These are phyloP conservation scores for Pavlovales sp. DNA, from an alignment of 208 protist genomes.

Conservation along the genomic window DNA sequence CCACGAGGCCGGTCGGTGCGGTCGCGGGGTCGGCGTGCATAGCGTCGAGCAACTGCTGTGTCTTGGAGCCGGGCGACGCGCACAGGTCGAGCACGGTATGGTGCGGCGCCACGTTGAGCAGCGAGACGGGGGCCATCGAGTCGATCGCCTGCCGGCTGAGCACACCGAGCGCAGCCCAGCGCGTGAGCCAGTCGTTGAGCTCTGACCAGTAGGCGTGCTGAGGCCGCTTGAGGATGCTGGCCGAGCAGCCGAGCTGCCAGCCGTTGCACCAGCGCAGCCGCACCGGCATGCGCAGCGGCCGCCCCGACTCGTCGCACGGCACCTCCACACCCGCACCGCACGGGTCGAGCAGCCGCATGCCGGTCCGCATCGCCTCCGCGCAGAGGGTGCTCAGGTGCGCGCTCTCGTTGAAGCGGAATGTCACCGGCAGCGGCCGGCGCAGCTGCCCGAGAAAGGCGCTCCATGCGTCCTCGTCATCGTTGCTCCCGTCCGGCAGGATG, in stretches of 20 bases:
- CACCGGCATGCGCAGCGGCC: not conserved
- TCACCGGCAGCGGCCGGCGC: slow-evolving; percentile 17
- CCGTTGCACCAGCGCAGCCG: slow-evolving; percentile 26
- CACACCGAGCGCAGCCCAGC: slow-evolving; percentile 22
- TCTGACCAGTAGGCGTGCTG: not conserved
- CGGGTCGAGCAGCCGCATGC: not conserved
- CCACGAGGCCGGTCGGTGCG: not conserved
- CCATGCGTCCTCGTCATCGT: not conserved
- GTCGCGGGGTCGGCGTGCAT: not conserved
- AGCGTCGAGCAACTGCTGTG: slow-evolving; percentile 33
- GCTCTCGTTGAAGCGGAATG: not conserved
- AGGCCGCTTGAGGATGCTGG: not conserved
- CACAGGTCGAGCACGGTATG: slow-evolving; percentile 56
- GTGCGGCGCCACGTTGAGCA: slow-evolving; percentile 36
- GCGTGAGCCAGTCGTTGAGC: slow-evolving; percentile 28
- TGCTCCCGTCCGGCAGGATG: not conserved
- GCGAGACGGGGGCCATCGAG: slow-evolving; percentile 49
- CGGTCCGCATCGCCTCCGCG: not conserved
- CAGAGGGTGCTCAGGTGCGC: not conserved
- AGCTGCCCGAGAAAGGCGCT: not conserved
- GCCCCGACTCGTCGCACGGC: not conserved
- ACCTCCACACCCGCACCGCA: not conserved
- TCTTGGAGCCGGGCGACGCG: slow-evolving; percentile 58
- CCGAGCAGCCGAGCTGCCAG: not conserved
- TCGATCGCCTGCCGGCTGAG: slow-evolving; percentile 47